Percentiles rank a stretch among this genome's conserved stretches.
Conservation (phyloP, 768 basidiomycete genomes). For the Fomitopsis pulvina region DNA sequence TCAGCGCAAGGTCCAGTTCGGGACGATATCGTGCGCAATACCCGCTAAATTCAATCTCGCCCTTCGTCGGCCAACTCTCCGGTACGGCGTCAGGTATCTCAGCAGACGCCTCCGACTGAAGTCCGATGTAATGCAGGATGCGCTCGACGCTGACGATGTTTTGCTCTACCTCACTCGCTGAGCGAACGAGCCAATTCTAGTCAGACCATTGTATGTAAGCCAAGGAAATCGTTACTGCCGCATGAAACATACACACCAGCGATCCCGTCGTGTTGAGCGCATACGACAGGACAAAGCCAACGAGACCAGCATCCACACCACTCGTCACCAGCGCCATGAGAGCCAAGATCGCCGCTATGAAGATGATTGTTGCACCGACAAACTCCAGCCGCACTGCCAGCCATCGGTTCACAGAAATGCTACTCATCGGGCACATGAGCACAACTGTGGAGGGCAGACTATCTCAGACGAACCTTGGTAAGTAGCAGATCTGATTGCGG, state of each 20-base stretch:
- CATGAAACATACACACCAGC: slow-evolving; percentile 40
- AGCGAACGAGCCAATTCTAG: slow-evolving; percentile 79
- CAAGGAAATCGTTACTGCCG: slow-evolving; percentile 1
- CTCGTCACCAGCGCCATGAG: slow-evolving; percentile 66
- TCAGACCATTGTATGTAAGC: slow-evolving; percentile 2
- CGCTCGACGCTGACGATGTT: slow-evolving; percentile 89
- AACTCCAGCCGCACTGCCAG: slow-evolving; percentile 80
- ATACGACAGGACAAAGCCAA: slow-evolving; percentile 82
- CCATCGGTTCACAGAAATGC: slow-evolving; percentile 77
- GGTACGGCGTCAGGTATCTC: slow-evolving; percentile 59
- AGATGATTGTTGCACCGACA: slow-evolving; percentile 74
- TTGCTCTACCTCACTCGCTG: slow-evolving; percentile 84
- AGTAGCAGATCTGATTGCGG: slow-evolving; percentile 73
- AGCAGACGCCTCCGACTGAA: slow-evolving; percentile 68
- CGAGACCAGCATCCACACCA: slow-evolving; percentile 80
- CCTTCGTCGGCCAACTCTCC: slow-evolving; percentile 64
- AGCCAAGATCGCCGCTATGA: slow-evolving; percentile 61
- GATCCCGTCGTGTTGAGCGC: slow-evolving; percentile 80
- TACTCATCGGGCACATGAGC: slow-evolving; percentile 14
- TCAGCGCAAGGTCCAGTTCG: slow-evolving; percentile 76
- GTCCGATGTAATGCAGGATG: slow-evolving; percentile 72
- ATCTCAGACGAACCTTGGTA: slow-evolving; percentile 14
- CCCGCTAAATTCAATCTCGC: slow-evolving; percentile 70
- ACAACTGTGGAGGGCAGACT: background rate
- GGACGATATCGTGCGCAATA: slow-evolving; percentile 78